Percentiles rank a stretch among this genome's conserved stretches.
phyloP scores from a whole-genome alignment of 2,329 filamentous ascomycete genomes.

The Nothopassalora personata region DNA sequence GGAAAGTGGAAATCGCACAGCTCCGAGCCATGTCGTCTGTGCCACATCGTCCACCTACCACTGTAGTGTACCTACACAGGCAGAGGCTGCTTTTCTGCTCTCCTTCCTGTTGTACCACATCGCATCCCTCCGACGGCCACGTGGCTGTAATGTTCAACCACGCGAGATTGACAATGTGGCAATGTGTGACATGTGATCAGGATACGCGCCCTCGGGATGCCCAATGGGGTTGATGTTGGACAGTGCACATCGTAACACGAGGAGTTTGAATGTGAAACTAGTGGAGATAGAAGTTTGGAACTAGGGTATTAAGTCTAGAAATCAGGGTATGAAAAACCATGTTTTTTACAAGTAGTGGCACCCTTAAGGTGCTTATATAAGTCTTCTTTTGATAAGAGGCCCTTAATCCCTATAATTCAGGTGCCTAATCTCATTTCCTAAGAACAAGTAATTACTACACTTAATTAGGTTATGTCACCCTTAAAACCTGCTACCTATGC shows the following conservation, averaged over 20 bases:
- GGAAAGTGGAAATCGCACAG: neutral
- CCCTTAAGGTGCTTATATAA: too few species aligned
- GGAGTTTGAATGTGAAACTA: too few species aligned
- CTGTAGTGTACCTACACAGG: neutral
- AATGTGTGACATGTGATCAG: neutral
- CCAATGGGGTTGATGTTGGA: neutral
- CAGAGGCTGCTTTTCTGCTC: neutral
- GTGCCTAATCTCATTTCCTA: too few species aligned
- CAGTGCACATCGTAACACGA: conserved; percentile 1
- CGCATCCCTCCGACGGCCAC: neutral
- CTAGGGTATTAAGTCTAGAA: too few species aligned
- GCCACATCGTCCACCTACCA: neutral
- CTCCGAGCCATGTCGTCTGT: neutral
- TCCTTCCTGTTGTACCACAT: neutral
- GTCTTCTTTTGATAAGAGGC: too few species aligned
- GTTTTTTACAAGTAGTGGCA: too few species aligned
- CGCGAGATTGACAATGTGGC: neutral
- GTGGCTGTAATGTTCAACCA: neutral
- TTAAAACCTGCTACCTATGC: too few species aligned
- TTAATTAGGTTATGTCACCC: too few species aligned
- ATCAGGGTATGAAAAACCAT: too few species aligned
- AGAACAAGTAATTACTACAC: too few species aligned
- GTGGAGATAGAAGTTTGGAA: too few species aligned
- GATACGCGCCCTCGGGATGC: neutral
- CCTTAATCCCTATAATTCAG: too few species aligned